phyloP scores from a whole-genome alignment of 2,329 filamentous ascomycete genomes.

The Penicillium nordicum region DNA sequence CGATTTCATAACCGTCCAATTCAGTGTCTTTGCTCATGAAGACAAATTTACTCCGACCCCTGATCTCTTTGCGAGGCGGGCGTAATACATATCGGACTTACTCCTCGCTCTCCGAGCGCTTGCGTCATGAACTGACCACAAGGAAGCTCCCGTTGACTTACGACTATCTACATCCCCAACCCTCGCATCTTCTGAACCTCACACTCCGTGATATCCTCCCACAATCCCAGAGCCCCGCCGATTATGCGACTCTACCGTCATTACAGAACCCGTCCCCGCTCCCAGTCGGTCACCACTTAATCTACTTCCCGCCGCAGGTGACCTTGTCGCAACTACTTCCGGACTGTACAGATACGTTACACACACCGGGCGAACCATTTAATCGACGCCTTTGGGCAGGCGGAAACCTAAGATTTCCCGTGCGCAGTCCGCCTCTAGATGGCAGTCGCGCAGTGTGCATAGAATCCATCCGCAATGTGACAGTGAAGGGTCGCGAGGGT shows the following conservation, averaged over 20 bases:
- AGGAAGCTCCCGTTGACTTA: conserved; percentile 50
- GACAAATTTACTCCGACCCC: not conserved
- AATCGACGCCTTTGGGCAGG: conserved; percentile 84
- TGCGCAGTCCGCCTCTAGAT: conserved; percentile 30
- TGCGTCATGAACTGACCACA: conserved; percentile 46
- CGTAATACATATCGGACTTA: conserved; percentile 16
- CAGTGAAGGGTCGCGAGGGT: conserved; percentile 49
- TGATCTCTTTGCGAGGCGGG: conserved; percentile 7
- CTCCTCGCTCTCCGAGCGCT: conserved; percentile 37
- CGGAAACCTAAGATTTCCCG: conserved; percentile 61
- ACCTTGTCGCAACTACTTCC: conserved; percentile 61
- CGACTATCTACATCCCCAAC: conserved; percentile 60
- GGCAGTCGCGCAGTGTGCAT: conserved; percentile 42
- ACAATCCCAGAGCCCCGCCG: conserved; percentile 19
- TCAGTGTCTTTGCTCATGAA: conserved; percentile 3
- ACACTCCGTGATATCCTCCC: conserved; percentile 59
- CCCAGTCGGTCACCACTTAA: conserved; percentile 67
- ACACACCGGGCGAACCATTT: conserved; percentile 71
- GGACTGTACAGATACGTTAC: conserved; percentile 80
- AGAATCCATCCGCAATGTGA: conserved; percentile 49
- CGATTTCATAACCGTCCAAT: not conserved
- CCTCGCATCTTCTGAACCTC: conserved; percentile 62
- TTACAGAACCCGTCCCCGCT: conserved; percentile 28
- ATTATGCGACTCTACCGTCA: conserved; percentile 34
- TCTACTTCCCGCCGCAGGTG: conserved; percentile 77